phyloP scores from a whole-genome alignment of 345 rosid genomes.

The Rhodamnia argentea region DNA sequence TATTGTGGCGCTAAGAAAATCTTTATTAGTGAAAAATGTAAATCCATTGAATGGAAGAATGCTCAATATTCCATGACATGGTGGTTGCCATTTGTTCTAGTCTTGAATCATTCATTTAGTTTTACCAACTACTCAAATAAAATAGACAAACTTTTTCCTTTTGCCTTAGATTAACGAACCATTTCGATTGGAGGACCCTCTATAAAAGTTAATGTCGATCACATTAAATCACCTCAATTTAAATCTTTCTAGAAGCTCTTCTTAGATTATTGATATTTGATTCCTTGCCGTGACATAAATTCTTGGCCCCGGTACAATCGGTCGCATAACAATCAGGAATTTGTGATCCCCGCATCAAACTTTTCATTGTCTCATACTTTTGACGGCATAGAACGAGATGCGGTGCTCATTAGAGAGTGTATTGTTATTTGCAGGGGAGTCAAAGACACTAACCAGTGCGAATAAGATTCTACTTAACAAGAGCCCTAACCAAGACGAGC shows the following conservation, averaged over 20 bases:
- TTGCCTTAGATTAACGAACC: too few relatives aligned
- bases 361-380: not conserved
- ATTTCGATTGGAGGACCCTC: not conserved
- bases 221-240: not conserved
- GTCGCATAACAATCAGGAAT: not conserved
- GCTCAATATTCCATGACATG: not conserved
- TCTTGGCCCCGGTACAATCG: not conserved
- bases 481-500: not conserved
- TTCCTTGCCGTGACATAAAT: not conserved
- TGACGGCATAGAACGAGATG: not conserved
- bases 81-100: not conserved
- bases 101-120: not conserved
- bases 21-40: not conserved
- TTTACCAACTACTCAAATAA: too few relatives aligned
- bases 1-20: not conserved
- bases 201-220: not conserved
- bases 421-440: too few relatives aligned
- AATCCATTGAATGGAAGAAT: not conserved
- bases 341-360: not conserved
- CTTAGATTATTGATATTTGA: not conserved
- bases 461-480: not conserved
- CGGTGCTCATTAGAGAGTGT: not conserved
- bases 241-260: not conserved
- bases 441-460: too few relatives aligned
- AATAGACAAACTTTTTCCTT: not conserved